Conservation (phyloP, 257 asterid species). For the Datura wrightii region DNA sequence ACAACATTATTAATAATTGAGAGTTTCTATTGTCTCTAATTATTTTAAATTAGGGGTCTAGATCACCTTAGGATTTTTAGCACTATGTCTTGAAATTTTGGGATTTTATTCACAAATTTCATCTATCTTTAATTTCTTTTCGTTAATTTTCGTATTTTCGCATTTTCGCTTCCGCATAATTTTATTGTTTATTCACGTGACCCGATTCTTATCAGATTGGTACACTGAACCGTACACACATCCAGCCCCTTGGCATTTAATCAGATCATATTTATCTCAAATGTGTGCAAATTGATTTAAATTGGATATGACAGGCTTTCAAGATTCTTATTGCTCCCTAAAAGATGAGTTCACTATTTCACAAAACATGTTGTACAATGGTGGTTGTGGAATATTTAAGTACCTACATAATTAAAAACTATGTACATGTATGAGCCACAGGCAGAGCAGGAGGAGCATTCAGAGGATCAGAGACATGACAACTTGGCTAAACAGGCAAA, state of each 20-base stretch:
- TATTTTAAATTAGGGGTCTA: no score
- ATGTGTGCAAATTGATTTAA: constrained; percentile 4
- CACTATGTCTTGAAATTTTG: no score
- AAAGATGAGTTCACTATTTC: not conserved
- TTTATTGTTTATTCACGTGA: no score
- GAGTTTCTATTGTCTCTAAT: no score
- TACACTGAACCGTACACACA: not conserved
- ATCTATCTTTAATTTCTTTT: no score
- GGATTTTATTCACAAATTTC: no score
- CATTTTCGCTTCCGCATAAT: no score
- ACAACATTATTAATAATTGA: no score
- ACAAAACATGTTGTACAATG: not conserved
- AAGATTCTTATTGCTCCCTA: constrained; percentile 18
- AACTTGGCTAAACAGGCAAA: not conserved
- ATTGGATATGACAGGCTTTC: constrained; percentile 22
- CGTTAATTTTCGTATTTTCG: no score
- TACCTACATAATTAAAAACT: not conserved
- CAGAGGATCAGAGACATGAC: not conserved
- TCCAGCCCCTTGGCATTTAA: not conserved
- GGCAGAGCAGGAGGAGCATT: no score
- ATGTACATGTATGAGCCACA: not conserved
- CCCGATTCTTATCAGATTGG: no score
- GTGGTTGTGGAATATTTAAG: not conserved
- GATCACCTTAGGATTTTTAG: no score
- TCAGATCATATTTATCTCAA: not conserved